Evolutionary conservation across 495 filamentous ascomycete species (phyloP), one percentile per base, ranked within the genome.

Genomic region (Aspergillus egyptiacus): DNA sequence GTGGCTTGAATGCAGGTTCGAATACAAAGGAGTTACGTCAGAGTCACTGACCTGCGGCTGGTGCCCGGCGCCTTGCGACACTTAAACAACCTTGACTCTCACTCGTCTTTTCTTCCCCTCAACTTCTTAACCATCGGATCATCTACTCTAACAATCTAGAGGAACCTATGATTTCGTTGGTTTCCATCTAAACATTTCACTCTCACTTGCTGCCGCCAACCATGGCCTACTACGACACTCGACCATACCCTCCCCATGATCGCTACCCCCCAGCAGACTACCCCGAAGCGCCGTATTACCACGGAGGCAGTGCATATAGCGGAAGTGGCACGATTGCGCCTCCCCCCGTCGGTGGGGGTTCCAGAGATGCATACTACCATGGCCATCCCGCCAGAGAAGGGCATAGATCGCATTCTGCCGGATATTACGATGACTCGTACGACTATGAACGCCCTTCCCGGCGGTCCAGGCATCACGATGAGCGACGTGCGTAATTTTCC

Each of bases 311-410:
- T 24, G 56, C 55, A 14, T 48, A 58, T 25, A 38, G 40, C 20
- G 47, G 33, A 43, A 31, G 55, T 25, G 79, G 79, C 38, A 57
- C 82, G 32, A 69, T 86, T 20, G 75, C 75, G 41, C 75, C 76
- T 14, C 34, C 40, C 39, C 60, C 68, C 40, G 69, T 74, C 49
- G 78, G 82, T 50, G 73, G 74, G 54, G 82, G 83, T 47, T 69
- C 82, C 22, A 75, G 86, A 51, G 85, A 88, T 64, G 80, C 85
- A 64, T 72, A 86, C 36, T 75, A 72, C 50, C 77, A 82, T 39
- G 81, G 86, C 25, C 87, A 84, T 51, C 82, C 80, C 0, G 81
- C 84, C 11, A 64, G 59, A 42, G 66, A 70, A 30, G 57, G 53
- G 20, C 64, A 63, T 32, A 59, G 62, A 57, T 63, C 75, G 48